Percentiles rank a stretch among this genome's conserved stretches.
Conservation (phyloP, 2,329 filamentous ascomycete species). For the Ceratocystis diversiconidia region DNA sequence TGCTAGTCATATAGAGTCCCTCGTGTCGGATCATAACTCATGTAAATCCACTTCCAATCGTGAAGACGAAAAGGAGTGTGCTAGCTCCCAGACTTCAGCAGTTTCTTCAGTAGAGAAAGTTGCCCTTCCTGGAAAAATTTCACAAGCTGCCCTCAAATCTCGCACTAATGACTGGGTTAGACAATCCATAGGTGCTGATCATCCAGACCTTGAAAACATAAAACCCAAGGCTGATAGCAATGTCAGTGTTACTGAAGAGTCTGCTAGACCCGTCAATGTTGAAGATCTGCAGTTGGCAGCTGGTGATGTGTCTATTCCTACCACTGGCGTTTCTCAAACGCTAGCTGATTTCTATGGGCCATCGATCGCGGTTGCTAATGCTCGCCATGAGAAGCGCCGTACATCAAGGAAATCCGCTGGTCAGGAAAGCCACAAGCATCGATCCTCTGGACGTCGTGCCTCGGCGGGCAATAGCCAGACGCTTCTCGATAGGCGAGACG, state of each 20-base stretch:
- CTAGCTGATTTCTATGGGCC: conserved; percentile 4
- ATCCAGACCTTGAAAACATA: conserved; percentile 50
- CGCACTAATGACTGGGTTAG: conserved; percentile 96
- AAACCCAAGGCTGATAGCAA: conserved; percentile 30
- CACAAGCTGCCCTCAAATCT: conserved; percentile 66
- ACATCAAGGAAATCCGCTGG: not conserved
- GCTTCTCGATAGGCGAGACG: conserved; percentile 41
- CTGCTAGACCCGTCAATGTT: conserved; percentile 35
- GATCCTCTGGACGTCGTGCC: not conserved
- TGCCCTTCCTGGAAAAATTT: conserved; percentile 54
- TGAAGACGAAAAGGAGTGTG: conserved; percentile 23
- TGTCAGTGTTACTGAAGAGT: conserved; percentile 20
- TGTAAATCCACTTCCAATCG: not conserved
- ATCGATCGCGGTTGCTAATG: not conserved
- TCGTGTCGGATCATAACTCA: not conserved
- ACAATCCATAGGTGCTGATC: conserved; percentile 64
- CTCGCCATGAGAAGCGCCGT: not conserved
- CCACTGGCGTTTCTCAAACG: conserved; percentile 19
- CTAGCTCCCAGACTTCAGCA: conserved; percentile 30
- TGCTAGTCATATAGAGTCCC: not conserved
- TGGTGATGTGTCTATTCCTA: conserved; percentile 27
- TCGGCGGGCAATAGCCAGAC: conserved; percentile 27
- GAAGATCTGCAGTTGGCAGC: conserved; percentile 52
- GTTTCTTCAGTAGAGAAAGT: conserved; percentile 41
- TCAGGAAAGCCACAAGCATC: not conserved